Evolutionary conservation across 495 filamentous ascomycete genomes (phyloP), one percentile per base, ranked within the genome.

Genomic region (Neurospora sp.): DNA sequence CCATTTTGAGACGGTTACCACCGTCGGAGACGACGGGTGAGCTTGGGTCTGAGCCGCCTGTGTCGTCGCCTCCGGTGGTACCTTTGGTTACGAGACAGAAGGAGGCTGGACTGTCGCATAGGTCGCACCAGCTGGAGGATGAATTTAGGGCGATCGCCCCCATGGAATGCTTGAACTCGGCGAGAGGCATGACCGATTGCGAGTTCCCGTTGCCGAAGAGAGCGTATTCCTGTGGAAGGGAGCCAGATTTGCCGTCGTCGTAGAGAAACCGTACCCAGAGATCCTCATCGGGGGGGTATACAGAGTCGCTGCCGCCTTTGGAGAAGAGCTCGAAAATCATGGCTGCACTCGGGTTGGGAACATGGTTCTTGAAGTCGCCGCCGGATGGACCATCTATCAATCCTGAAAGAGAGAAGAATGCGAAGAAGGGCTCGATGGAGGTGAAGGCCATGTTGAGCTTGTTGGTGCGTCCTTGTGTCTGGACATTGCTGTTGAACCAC

Each of bases 281-380:
- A 7, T 82, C 72, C 20, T 80, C 72, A 0, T 69, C 66, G 16
- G 72, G 16, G 0, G 83, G 79, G 72, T 77, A 81, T 0, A 31
- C 54, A 1, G 73, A 70, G n/a, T 76, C 70, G 69, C 73, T 73
- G 23, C 72, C 35, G 23, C 77, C 78, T n/a, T 79, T 75, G 39
- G 77, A 81, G 73, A 82, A 84, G 27, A 86, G 74, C 75, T 86
- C 84, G 62, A 86, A 84, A 9, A 82, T 74, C 76, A 86, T 80
- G 14, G 81, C 78, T 1, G 82, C 76, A 20, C 84, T 83, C 4
- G 81, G 81, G 12, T 76, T 42, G 8, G 84, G 84, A 27, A 86
- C 54, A 14, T 66, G 79, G 5, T 73, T 70, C 5, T 54, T 39
- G 74, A 84, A 84, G 4, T 73, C 35, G 27, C 46, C 41, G 12